Percentiles rank a stretch among this genome's conserved stretches.
Evolutionary conservation across 495 filamentous ascomycete species (phyloP).

Genomic region (Podospora comata): DNA sequence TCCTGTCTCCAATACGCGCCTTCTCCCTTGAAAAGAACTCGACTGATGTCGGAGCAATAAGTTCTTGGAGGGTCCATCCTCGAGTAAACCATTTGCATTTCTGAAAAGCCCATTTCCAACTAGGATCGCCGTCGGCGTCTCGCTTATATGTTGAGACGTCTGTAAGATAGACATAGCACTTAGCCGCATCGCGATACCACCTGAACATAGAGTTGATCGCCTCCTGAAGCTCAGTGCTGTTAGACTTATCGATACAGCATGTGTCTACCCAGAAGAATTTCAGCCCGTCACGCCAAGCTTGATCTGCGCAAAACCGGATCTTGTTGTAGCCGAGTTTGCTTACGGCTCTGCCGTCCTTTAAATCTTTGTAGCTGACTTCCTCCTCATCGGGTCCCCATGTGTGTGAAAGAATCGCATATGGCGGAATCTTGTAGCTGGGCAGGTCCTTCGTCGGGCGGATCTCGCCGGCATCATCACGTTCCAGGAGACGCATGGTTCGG

Average conservation of each 20-base stretch:
- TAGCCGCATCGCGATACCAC: slow-evolving; percentile 31
- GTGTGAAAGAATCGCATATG: slow-evolving; percentile 40
- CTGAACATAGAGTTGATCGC: slow-evolving; percentile 48
- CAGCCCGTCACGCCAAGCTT: slow-evolving; percentile 21
- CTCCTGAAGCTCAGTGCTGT: slow-evolving; percentile 38
- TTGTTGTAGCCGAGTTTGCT: slow-evolving; percentile 15
- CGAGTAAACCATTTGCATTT: background rate
- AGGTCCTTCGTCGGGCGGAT: background rate
- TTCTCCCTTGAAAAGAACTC: background rate
- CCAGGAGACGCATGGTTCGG: background rate
- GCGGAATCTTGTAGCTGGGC: slow-evolving; percentile 18
- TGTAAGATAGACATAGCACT: slow-evolving; percentile 31
- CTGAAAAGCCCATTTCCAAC: slow-evolving; percentile 7
- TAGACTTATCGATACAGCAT: slow-evolving; percentile 41
- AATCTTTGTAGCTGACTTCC: slow-evolving; percentile 29
- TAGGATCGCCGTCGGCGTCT: background rate
- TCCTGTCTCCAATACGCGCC: background rate
- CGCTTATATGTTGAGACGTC: slow-evolving; percentile 9
- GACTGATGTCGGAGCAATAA: slow-evolving; percentile 4
- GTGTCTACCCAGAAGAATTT: slow-evolving; percentile 41
- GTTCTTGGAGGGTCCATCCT: background rate
- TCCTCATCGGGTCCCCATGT: slow-evolving; percentile 27
- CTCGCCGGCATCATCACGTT: background rate
- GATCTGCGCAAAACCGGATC: slow-evolving; percentile 31
- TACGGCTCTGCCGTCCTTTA: background rate